Percentiles rank a stretch among this genome's conserved stretches.
Conservation (phyloP, 176 grass and related monocot genomes). For the Alopecurus myosuroides region DNA sequence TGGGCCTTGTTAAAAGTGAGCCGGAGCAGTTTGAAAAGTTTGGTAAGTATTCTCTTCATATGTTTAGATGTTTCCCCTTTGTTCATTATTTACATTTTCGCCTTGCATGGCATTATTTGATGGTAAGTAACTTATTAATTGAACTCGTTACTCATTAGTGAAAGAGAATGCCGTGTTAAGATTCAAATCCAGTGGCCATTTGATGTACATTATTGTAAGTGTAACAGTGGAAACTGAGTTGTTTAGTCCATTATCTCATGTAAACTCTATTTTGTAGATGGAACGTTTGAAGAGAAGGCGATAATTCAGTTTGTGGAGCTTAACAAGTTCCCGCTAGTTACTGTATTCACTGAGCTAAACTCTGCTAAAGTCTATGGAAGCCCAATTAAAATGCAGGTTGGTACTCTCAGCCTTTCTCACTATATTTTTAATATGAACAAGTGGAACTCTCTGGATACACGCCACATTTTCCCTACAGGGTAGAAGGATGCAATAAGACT, state of each 20-base stretch:
- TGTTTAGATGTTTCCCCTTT: neutral
- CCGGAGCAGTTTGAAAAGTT: conserved; percentile 84
- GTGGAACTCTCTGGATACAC: neutral
- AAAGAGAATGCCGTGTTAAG: neutral
- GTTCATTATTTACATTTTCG: neutral
- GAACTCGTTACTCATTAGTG: neutral
- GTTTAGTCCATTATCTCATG: neutral
- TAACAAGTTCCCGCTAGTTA: conserved; percentile 87
- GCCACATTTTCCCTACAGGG: neutral
- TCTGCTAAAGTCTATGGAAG: conserved; percentile 89
- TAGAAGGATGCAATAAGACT: neutral
- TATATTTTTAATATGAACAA: conserved; percentile 8
- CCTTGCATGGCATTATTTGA: neutral
- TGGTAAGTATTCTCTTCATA: conserved; percentile 35
- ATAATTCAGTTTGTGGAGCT: conserved; percentile 79
- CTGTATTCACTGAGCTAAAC: conserved; percentile 73
- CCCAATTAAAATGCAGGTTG: conserved; percentile 88
- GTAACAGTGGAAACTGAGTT: neutral
- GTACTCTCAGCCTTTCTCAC: conserved; percentile 1
- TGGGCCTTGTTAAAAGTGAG: conserved; percentile 84
- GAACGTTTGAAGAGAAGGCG: conserved; percentile 61
- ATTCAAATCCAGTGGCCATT: neutral
- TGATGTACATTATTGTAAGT: neutral
- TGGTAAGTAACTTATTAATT: neutral
- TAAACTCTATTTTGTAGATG: conserved; percentile 53